phyloP scores from a whole-genome alignment of 2,329 filamentous ascomycete genomes.

The Amylocarpus encephaloides region DNA sequence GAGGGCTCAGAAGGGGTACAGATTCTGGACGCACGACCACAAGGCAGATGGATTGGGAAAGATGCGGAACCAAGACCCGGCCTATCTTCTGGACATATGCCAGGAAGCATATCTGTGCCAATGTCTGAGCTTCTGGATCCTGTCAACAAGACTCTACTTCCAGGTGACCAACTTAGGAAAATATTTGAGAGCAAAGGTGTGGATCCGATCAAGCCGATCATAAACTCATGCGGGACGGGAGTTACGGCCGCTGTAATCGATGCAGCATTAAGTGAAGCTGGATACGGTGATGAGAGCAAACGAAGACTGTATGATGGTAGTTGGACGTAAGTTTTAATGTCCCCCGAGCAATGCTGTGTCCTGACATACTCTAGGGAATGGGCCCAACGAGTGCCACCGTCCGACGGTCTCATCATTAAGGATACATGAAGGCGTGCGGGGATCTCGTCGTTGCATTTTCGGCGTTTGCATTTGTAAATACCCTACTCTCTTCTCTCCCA shows the following conservation, averaged over 20 bases:
- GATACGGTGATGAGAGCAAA: conserved; percentile 59
- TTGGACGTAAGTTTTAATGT: conserved; percentile 71
- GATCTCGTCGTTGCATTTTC: conserved; percentile 9
- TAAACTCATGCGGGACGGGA: conserved; percentile 86
- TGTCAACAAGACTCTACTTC: conserved; percentile 71
- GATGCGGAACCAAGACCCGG: conserved; percentile 83
- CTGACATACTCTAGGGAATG: conserved; percentile 46
- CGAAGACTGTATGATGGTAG: conserved; percentile 89
- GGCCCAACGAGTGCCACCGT: conserved; percentile 57
- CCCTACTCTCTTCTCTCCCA: conserved; percentile 14
- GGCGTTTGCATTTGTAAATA: conserved; percentile 20
- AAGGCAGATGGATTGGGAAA: conserved; percentile 73
- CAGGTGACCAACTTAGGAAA: conserved; percentile 63
- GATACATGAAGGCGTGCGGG: conserved; percentile 13
- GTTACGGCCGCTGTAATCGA: conserved; percentile 91
- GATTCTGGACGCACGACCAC: conserved; percentile 78
- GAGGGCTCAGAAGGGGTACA: conserved; percentile 79
- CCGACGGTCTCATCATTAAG: conserved; percentile 58
- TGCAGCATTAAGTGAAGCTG: conserved; percentile 73
- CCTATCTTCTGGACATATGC: conserved; percentile 85
- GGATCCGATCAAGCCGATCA: conserved; percentile 71
- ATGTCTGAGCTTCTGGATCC: conserved; percentile 76
- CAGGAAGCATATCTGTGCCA: conserved; percentile 77
- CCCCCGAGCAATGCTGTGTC: not conserved
- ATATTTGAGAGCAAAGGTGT: conserved; percentile 77